These are phyloP conservation scores for Mercurialis annua DNA, from an alignment of 345 rosid species.

Conservation along the genomic window DNA sequence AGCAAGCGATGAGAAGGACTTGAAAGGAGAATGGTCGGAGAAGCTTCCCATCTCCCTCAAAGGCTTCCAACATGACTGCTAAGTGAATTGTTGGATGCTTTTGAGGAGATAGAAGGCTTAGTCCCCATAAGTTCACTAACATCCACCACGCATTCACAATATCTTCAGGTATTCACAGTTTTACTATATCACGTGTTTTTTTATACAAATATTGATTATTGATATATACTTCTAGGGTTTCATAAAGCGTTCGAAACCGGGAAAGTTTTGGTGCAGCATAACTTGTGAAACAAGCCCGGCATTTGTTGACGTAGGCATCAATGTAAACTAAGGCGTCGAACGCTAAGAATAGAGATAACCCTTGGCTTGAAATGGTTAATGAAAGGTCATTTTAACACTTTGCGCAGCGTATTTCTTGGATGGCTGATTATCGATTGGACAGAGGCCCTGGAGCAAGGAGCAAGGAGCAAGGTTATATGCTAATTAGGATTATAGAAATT, in stretches of 20 bases:
- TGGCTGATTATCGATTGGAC: neutral
- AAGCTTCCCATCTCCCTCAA: constrained; percentile 25
- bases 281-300: no score
- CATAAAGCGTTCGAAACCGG: neutral
- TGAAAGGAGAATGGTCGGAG: constrained; percentile 16
- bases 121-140: neutral
- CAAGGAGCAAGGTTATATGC: neutral
- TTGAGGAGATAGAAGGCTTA: constrained; percentile 10
- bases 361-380: neutral
- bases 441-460: neutral
- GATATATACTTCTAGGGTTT: neutral
- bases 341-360: neutral
- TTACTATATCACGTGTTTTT: neutral
- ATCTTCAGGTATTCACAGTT: neutral
- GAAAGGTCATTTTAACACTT: neutral
- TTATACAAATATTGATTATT: neutral
- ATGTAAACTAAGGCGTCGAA: neutral
- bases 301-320: neutral
- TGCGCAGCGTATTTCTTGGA: neutral
- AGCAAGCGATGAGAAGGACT: neutral
- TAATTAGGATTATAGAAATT: neutral
- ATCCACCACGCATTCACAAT: no score
- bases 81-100: neutral
- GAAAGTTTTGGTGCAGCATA: neutral
- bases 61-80: constrained; percentile 11